These are phyloP conservation scores for Aspergillus haitiensis DNA, from an alignment of 495 filamentous ascomycete species.

Conservation along the genomic window DNA sequence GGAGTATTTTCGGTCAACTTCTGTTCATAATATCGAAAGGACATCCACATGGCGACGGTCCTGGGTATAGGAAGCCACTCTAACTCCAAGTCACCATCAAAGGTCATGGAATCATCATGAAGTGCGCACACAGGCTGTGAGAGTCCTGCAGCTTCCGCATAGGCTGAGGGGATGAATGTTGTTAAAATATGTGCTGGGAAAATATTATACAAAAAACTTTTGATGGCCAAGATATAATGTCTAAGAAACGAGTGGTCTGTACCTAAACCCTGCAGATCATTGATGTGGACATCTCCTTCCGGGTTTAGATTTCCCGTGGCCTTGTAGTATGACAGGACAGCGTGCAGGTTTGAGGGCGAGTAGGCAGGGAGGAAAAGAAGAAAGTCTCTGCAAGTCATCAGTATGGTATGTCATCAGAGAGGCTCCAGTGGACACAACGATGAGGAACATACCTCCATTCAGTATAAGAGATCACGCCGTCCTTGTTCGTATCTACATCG, in stretches of 20 bases:
- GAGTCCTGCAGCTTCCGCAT: slow-evolving; percentile 36
- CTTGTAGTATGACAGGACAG: slow-evolving; percentile 88
- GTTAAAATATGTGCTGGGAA: slow-evolving; percentile 41
- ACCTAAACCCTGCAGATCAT: slow-evolving; percentile 94
- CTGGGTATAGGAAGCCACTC: slow-evolving; percentile 49
- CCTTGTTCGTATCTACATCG: slow-evolving; percentile 85
- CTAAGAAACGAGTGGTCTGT: slow-evolving; percentile 74
- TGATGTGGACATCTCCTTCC: slow-evolving; percentile 92
- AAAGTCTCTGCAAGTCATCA: slow-evolving; percentile 67
- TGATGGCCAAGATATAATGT: slow-evolving; percentile 38
- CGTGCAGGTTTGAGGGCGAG: slow-evolving; percentile 66
- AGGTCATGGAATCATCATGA: slow-evolving; percentile 32
- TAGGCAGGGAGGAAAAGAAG: slow-evolving; percentile 87
- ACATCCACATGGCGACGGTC: slow-evolving; percentile 50
- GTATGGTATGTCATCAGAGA: slow-evolving; percentile 21
- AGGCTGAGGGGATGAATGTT: slow-evolving; percentile 41
- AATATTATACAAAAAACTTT: slow-evolving; percentile 44
- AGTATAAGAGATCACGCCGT: slow-evolving; percentile 84
- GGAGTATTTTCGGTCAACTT: slow-evolving; percentile 65
- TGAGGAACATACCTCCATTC: slow-evolving; percentile 83
- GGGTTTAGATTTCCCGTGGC: slow-evolving; percentile 86
- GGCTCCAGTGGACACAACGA: slow-evolving; percentile 10
- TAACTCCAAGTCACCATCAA: slow-evolving; percentile 44
- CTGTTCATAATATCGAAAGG: slow-evolving; percentile 52
- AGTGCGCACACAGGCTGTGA: slow-evolving; percentile 29